phyloP scores from a whole-genome alignment of 2,329 filamentous ascomycete genomes.

The Cryphonectria naterciae region DNA sequence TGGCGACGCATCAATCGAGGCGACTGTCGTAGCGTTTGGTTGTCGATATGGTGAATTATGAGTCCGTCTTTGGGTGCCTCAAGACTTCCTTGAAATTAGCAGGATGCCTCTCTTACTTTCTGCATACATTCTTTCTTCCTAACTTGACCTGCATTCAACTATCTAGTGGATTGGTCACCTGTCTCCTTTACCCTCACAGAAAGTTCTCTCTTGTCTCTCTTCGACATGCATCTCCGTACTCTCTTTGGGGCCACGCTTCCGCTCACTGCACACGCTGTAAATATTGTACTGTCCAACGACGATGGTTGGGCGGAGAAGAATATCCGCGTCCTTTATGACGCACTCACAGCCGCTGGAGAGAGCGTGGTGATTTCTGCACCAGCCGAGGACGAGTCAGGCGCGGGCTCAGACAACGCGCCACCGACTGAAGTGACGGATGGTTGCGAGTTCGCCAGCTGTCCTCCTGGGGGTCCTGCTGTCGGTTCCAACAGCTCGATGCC shows the following conservation, averaged over 20 bases:
- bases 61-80: background rate
- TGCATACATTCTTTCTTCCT: background rate
- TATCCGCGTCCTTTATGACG: constrained; percentile 61
- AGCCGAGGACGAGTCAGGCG: constrained; percentile 68
- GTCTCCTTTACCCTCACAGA: background rate
- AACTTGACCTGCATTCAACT: background rate
- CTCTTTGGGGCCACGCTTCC: background rate
- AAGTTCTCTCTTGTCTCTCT: background rate
- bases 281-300: constrained; percentile 53
- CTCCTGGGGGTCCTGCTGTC: constrained; percentile 57
- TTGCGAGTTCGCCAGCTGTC: constrained; percentile 67
- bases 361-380: constrained; percentile 67
- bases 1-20: background rate
- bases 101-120: background rate
- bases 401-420: constrained; percentile 56
- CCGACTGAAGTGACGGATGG: constrained; percentile 52
- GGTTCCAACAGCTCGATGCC: constrained; percentile 61
- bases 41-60: background rate
- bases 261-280: background rate
- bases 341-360: constrained; percentile 59
- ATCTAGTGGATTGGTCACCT: background rate
- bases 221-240: constrained; percentile 11
- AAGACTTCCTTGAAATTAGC: background rate
- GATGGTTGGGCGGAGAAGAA: constrained; percentile 76
- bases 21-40: background rate